phyloP scores from a whole-genome alignment of 2,329 filamentous ascomycete genomes.

The Cryphonectria nitschkei region DNA sequence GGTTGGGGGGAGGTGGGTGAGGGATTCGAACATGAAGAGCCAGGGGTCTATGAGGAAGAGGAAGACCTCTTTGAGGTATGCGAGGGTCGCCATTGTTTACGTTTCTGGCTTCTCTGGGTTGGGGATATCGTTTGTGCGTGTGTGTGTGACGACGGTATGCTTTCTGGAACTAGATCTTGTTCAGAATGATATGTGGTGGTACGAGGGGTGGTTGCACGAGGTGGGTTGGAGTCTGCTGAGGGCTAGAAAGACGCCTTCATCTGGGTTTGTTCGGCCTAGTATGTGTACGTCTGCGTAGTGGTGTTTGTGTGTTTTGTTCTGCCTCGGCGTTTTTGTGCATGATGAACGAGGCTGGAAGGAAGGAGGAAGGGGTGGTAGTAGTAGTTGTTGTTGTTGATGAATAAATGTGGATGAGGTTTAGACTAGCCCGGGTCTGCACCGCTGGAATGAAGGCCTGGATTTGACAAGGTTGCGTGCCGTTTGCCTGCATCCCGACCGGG shows the following conservation, averaged over 20 bases:
- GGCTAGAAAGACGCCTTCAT: too few species aligned
- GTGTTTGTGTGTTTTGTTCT: too few species aligned
- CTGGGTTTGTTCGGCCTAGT: too few species aligned
- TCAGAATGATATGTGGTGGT: background rate
- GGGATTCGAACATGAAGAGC: slow-evolving; percentile 54
- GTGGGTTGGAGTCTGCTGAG: too few species aligned
- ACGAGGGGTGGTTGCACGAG: background rate
- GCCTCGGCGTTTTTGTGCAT: too few species aligned
- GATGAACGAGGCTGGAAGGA: too few species aligned
- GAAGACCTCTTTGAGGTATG: slow-evolving; percentile 33
- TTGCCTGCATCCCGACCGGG: background rate
- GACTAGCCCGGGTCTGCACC: background rate
- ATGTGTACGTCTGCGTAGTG: too few species aligned
- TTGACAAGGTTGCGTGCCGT: background rate
- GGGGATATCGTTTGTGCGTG: too few species aligned
- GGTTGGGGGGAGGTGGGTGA: slow-evolving; percentile 49
- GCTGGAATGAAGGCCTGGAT: background rate
- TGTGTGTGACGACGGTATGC: background rate
- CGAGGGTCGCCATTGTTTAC: slow-evolving; percentile 12
- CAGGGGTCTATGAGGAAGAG: slow-evolving; percentile 51
- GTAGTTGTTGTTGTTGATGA: too few species aligned
- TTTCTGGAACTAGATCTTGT: background rate
- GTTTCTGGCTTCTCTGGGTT: too few species aligned
- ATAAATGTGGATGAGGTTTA: background rate
- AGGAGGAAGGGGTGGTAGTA: too few species aligned